Conservation (phyloP, 805 yeast species). For the Saturnispora dispora region DNA sequence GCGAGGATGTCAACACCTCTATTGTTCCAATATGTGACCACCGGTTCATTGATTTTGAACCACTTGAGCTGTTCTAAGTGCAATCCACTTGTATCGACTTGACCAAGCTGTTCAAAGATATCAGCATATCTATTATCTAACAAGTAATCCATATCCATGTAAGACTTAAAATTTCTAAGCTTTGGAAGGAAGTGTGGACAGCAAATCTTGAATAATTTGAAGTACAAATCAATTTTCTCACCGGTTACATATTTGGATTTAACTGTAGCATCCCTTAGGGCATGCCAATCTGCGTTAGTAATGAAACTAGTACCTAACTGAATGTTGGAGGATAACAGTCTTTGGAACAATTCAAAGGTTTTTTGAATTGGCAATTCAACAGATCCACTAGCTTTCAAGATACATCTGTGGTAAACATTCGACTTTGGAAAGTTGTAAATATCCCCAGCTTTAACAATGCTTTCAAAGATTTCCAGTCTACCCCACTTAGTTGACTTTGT, state of each 20-base stretch:
- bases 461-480: constrained; percentile 53
- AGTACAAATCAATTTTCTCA: constrained; percentile 43
- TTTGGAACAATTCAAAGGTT: constrained; percentile 31
- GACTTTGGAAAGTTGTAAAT: constrained; percentile 52
- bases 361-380: constrained; percentile 44
- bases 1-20: constrained; percentile 11
- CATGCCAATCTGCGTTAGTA: constrained; percentile 80
- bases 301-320: constrained; percentile 44
- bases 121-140: constrained; percentile 31
- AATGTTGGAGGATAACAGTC: constrained; percentile 35
- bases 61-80: constrained; percentile 29
- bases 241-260: constrained; percentile 28
- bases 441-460: constrained; percentile 51
- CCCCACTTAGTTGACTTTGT: constrained; percentile 59
- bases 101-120: constrained; percentile 26
- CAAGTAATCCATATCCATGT: constrained; percentile 34
- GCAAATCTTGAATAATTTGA: constrained; percentile 42
- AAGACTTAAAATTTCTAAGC: constrained; percentile 33
- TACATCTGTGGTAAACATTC: constrained; percentile 63
- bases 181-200: constrained; percentile 36
- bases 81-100: constrained; percentile 29
- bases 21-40: constrained; percentile 13
- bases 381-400: constrained; percentile 61
- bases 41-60: constrained; percentile 19
- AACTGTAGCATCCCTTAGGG: constrained; percentile 71